Conservation (phyloP, 2,329 filamentous ascomycete species). For the Talaromyces atroroseus region DNA sequence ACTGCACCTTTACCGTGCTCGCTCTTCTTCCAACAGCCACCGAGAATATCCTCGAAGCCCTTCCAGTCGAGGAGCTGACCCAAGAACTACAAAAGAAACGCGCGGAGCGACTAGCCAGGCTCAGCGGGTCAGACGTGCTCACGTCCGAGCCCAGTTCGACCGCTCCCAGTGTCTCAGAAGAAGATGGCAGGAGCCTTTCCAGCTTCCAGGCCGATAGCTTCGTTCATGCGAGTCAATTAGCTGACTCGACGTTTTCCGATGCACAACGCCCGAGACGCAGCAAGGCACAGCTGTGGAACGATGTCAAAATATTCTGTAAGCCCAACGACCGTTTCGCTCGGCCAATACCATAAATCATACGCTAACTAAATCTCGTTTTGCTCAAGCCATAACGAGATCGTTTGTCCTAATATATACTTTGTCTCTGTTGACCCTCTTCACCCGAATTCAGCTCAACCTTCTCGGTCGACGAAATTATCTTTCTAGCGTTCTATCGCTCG, state of each 20-base stretch:
- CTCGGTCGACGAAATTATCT: conserved; percentile 93
- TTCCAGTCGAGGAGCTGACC: conserved; percentile 89
- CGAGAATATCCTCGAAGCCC: conserved; percentile 76
- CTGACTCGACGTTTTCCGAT: conserved; percentile 49
- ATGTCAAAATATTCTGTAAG: conserved; percentile 91
- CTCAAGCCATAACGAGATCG: conserved; percentile 74
- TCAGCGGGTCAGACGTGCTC: conserved; percentile 50
- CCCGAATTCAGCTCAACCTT: conserved; percentile 92
- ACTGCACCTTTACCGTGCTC: conserved; percentile 97
- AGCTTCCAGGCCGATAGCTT: conserved; percentile 78
- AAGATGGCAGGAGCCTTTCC: conserved; percentile 70
- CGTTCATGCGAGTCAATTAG: conserved; percentile 73
- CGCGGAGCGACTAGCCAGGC: conserved; percentile 61
- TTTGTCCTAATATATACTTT: conserved; percentile 92
- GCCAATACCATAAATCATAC: neutral
- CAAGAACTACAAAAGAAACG: conserved; percentile 94
- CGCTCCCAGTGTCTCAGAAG: conserved; percentile 68
- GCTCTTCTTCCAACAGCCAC: conserved; percentile 88
- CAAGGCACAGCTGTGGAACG: conserved; percentile 94
- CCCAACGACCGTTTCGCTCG: neutral
- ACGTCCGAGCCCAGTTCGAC: conserved; percentile 54
- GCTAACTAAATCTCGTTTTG: conserved; percentile 3
- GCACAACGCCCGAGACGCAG: conserved; percentile 60
- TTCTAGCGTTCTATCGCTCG: conserved; percentile 87
- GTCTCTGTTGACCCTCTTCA: conserved; percentile 82